phyloP scores from a whole-genome alignment of 2,329 filamentous ascomycete species.

The Zasmidium citrigriseum region DNA sequence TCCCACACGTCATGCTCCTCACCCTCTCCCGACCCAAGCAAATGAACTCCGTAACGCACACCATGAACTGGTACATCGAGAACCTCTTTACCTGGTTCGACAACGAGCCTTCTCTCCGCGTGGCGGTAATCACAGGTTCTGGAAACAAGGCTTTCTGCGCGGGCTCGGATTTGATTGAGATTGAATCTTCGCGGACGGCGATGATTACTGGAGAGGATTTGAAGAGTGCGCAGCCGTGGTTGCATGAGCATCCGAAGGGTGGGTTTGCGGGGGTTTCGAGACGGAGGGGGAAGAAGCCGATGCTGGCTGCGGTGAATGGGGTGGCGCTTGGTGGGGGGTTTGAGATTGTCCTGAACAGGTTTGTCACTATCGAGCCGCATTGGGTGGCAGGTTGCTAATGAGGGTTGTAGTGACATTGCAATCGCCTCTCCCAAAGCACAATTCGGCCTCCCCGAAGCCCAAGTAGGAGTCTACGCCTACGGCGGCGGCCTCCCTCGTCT shows the following conservation, averaged over 20 bases:
- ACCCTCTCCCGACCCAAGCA: constrained; percentile 51
- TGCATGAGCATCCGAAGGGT: constrained; percentile 27
- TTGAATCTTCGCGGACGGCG: constrained; percentile 21
- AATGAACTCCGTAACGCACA: constrained; percentile 48
- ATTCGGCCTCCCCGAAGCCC: constrained; percentile 55
- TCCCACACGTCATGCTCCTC: constrained; percentile 50
- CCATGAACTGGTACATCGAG: constrained; percentile 51
- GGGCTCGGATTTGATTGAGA: constrained; percentile 57
- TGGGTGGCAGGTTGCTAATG: not conserved
- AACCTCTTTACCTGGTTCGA: constrained; percentile 57
- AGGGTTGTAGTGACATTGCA: constrained; percentile 46
- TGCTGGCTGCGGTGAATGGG: constrained; percentile 60
- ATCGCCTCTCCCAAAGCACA: constrained; percentile 52
- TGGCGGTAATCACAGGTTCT: constrained; percentile 50
- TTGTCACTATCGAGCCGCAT: not conserved
- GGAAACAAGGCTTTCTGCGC: constrained; percentile 57
- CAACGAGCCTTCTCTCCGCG: constrained; percentile 27
- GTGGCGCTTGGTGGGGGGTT: constrained; percentile 58
- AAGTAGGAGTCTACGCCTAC: constrained; percentile 53
- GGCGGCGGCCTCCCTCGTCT: constrained; percentile 54
- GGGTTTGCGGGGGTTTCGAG: constrained; percentile 58
- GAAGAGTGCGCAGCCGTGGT: constrained; percentile 17
- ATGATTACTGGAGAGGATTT: constrained; percentile 14
- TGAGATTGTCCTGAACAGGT: constrained; percentile 58
- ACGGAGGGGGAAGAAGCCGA: constrained; percentile 58